These are phyloP conservation scores for Balamuthia mandrillaris DNA, from an alignment of 208 protist genomes.

Conservation along the genomic window DNA sequence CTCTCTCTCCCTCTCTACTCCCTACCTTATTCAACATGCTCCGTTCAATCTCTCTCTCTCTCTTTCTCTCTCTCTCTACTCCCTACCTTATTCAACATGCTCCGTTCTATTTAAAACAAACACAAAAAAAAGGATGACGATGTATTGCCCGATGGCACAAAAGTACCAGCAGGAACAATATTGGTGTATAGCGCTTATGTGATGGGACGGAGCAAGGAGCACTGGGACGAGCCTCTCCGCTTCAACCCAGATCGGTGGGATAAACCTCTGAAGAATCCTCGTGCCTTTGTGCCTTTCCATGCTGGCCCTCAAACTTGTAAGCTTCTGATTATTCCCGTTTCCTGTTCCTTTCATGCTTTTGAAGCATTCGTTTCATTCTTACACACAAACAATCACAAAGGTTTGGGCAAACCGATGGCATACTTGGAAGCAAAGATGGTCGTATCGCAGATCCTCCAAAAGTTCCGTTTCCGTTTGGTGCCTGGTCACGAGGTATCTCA, in stretches of 20 bases:
- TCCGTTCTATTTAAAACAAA: no score
- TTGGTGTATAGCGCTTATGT: no score
- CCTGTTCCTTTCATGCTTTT: no score
- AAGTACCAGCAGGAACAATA: no score
- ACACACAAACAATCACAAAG: no score
- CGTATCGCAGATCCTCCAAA: background rate
- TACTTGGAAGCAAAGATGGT: constrained; percentile 24
- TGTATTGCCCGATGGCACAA: no score
- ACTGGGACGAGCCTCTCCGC: background rate
- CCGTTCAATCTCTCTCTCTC: background rate
- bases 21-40: background rate
- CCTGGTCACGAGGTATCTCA: no score
- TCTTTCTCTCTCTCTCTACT: background rate
- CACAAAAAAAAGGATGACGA: no score
- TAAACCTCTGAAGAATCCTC: constrained; percentile 12
- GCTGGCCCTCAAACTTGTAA: no score
- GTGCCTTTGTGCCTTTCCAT: constrained; percentile 15
- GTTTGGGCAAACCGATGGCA: constrained; percentile 5
- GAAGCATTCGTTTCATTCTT: no score
- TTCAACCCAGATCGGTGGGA: constrained; percentile 6
- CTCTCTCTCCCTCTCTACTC: background rate
- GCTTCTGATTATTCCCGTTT: background rate
- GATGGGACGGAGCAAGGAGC: constrained; percentile 15
- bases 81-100: background rate
- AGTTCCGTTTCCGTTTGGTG: no score